Base-by-base conservation (phyloP, 331 rosid species). In the Malus hybrid region DNA sequence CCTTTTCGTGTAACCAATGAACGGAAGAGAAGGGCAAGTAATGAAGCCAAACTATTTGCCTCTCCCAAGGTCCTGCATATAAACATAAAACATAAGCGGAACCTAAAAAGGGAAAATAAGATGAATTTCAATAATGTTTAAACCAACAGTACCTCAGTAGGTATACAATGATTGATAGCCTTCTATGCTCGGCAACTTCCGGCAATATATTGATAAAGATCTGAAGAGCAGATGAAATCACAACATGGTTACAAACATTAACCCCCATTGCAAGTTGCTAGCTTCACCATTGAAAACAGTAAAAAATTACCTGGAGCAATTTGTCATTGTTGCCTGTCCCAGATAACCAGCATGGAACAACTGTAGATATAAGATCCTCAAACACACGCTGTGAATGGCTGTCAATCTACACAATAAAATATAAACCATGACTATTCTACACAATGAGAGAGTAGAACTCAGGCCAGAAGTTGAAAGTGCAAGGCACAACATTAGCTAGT, bases 321-420 rank as follows among this genome's bases (percentile, higher is more conserved):
- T 84, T 77, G 63, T 89, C 89, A 81, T 81, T 86, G 75, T 89
- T 82, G 24, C 87, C 90, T 50, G 89, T 81, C 85, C 88, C 86
- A 22, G 93, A 84, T 64, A 91, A 78, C 97, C 97, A 94, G 85
- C 87, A 91, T 20, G 98, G 98, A 84, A 91, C 93, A 75, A 91
- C 77, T 19, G 93, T 87, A 65, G 96, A 86, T 77, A 91, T 82
- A 71, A 94, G 88, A 80, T 90, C 90, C 87, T 94, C 96, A 80
- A 87, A 89, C 74, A 91, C 96, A 73, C 20, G 87, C 83, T 82
- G 86, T 29, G 98, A 94, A 78, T 89, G 90, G 80, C 77, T 80
- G 83, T 94, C 98, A 83, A 79, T 82, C 98, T 94, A 78, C 78
- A 81, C 14, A 72, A 78, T 39, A 63, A 28, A 30, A 73, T 34